Evolutionary conservation across 768 basidiomycete genomes (phyloP), one percentile per base, ranked within the genome.

Genomic region (Lactifluus subvellereus): DNA sequence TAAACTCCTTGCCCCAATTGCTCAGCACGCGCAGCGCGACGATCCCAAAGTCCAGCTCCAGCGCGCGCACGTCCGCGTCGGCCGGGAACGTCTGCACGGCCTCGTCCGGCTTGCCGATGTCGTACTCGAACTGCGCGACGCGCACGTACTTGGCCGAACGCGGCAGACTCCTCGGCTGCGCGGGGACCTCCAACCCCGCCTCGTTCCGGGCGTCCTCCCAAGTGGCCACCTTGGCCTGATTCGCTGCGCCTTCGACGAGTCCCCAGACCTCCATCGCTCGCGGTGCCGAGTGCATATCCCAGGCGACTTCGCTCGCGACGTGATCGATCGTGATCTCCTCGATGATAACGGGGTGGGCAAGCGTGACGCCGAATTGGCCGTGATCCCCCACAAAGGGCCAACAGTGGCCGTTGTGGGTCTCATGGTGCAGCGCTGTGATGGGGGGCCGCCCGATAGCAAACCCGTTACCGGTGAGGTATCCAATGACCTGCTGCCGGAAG

Each of bases 201-300:
- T 67, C 58, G 38, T 67, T 68, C 22, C 52, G 71, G 61, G 68
- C 69, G 65, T 74, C 79, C 66, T 75, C 77, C 78, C 86, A 91
- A 57, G 75, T 79, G 32, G 69, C 70, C 33, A 90, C 77, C 71
- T 85, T 88, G 40, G 74, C 80, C 6, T 84, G 59, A 67, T 94
- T 91, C 54, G 90, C 88, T 55, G 70, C 64, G 10, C 89, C 91
- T 66, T 97, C 94, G 38, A 96, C 82, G 67, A 94, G 73, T 0
- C 86, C 94, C 94, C 94, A 96, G 5, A 96, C 82, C 68, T 97
- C 92, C 84, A 98, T 91, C 48, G 87, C 79, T 62, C 83, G 78
- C 48, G 96, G 96, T 1, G 93, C 92, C 45, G 85, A 86, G 43
- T 85, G 78, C 74, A 91, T 79, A 68, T 95, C 91, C 70, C 84